Evolutionary conservation across 805 yeast species (phyloP), one percentile per base, ranked within the genome.

Genomic region (Wickerhamiella cacticola): DNA sequence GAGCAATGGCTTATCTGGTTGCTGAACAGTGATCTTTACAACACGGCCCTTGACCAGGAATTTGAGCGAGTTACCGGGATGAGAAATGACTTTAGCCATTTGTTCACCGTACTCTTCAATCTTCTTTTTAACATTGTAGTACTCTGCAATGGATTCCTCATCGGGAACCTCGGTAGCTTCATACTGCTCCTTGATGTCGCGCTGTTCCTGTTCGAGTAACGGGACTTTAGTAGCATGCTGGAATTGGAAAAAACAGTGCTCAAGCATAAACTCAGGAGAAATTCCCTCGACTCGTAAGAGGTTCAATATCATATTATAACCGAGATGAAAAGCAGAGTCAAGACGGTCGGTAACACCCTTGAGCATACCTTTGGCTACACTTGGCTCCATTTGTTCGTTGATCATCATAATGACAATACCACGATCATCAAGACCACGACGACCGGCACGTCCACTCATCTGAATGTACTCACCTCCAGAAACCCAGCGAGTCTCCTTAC

Each of bases 351-450:
- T 96, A 61, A 87, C 95, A 61, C 99, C 99, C 64, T 89, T 89
- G 19, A 92, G 98, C 99, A 92, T 92, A 1, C 97, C 96, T 63
- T 92, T 92, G 18, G 98, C 98, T 38, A 92, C 96, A 58, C 88
- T 94, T 3, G 99, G 98, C 64, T 92, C 98, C 99, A 92, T 92
- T 61, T 92, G 92, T 63, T 92, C 97, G 63, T 92, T 97, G 63
- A 92, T 87, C 99, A 92, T 92, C 92, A 92, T 84, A 56, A 92
- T 92, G 44, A 92, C 99, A 65, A 92, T 87, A 68, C 99, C 99
- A 64, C 98, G 82, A 64, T 92, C 98, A 73, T 92, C 99, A 57
- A 92, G 75, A 61, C 99, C 99, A 74, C 98, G 84, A 73, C 98
- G 88, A 58, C 99, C 99, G 19, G 99, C 99, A 67, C 99, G 80